A percentile compares a stretch with the other conserved stretches of the same genome.
Evolutionary conservation across 805 yeast species (phyloP).

Genomic region (Candida germanica): DNA sequence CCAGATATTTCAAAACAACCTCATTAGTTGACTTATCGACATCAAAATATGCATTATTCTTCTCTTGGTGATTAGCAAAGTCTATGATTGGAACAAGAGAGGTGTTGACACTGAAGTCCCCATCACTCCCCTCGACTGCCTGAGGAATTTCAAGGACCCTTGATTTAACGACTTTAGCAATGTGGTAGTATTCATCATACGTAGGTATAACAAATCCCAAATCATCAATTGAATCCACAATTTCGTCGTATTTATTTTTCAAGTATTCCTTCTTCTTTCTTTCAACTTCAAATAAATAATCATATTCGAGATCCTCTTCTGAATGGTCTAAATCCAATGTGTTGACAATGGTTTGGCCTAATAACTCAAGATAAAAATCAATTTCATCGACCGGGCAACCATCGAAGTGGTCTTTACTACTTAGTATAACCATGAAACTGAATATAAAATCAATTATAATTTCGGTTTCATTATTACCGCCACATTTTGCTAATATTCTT

Average conservation of each 20-base stretch:
- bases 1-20: slow-evolving; percentile 58
- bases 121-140: slow-evolving; percentile 44
- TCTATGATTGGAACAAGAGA: slow-evolving; percentile 66
- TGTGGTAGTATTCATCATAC: slow-evolving; percentile 18
- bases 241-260: slow-evolving; percentile 11
- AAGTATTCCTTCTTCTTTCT: slow-evolving; percentile 6
- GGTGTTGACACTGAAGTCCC: slow-evolving; percentile 35
- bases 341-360: slow-evolving; percentile 15
- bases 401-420: slow-evolving; percentile 1
- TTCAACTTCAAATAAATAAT: slow-evolving; percentile 9
- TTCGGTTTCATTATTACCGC: slow-evolving; percentile 28
- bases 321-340: slow-evolving; percentile 3
- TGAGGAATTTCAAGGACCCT: slow-evolving; percentile 66
- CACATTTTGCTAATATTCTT: slow-evolving; percentile 17
- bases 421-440: slow-evolving; percentile 18
- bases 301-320: slow-evolving; percentile 3
- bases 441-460: slow-evolving; percentile 24
- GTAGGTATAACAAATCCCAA: slow-evolving; percentile 6
- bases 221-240: slow-evolving; percentile 8
- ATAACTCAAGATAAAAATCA: slow-evolving; percentile 18
- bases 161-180: slow-evolving; percentile 50
- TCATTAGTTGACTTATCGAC: slow-evolving; percentile 46
- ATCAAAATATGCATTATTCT: slow-evolving; percentile 56
- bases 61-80: slow-evolving; percentile 56
- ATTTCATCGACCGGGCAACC: slow-evolving; percentile 9